Evolutionary conservation across 495 filamentous ascomycete genomes (phyloP), one percentile per base, ranked within the genome.

Genomic region (Lepraria neglecta): DNA sequence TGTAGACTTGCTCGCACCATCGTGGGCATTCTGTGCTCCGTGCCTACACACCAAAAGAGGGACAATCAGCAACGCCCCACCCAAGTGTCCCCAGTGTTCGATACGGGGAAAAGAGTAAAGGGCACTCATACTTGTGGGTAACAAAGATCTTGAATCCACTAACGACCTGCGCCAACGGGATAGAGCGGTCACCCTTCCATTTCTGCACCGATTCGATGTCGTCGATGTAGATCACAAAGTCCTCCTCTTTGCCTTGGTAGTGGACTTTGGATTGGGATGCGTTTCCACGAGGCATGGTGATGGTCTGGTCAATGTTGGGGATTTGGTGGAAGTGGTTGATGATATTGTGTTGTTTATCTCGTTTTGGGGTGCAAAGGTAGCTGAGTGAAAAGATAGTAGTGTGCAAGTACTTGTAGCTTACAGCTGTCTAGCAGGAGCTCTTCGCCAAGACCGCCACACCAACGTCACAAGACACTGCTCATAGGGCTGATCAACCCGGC

Each of bases 151-250:
- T 88, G 80, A 87, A 97, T 12, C 88, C 82, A 57, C 85, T 88
- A 30, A 96, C 79, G n/a, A 98, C 90, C 64, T 96, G 82, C 2
- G 86, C 80, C 24, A 97, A 75, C 14, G 94, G 87, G 44, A 91
- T 78, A 11, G 81, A 85, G 68, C 84, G 84, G 77, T 98, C 92
- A 17, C 74, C 76, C 75, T 83, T 85, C 95, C 94, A 97, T 69
- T 91, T 83, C 73, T 89, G 77, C 61, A 91, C 81, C 45, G 80
- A 79, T 27, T 87, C 72, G 19, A 78, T 65, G 71, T 87, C 87
- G 60, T 97, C 91, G 58, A 95, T 80, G 73, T 96, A 90, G 78
- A 97, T 80, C 72, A 97, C 75, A 72, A 92, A 98, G 80, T 96
- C 90, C 35, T 97, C 91, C 27, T 82, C 79, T 58, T 78, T 76